Conservation (phyloP, 441 rosid genomes). For the Gossypium schwendimanii region DNA sequence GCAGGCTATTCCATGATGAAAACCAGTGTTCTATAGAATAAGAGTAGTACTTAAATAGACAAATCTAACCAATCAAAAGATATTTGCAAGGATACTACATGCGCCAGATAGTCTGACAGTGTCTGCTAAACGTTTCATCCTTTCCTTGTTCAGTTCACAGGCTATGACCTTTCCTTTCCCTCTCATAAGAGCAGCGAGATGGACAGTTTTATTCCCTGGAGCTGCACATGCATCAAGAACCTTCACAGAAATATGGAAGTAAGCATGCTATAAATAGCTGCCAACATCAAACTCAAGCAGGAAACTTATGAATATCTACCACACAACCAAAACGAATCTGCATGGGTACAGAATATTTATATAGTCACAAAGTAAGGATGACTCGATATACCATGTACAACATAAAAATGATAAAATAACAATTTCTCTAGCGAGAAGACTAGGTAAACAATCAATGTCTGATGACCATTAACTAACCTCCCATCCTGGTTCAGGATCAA, state of each 20-base stretch:
- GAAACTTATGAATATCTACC: not conserved
- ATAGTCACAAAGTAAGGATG: not conserved
- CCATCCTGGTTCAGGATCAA: slow-evolving; percentile 75
- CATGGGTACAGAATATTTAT: not conserved
- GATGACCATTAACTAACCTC: slow-evolving; percentile 38
- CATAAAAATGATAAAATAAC: slow-evolving; percentile 4
- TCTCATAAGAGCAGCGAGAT: slow-evolving; percentile 85
- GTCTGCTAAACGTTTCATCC: slow-evolving; percentile 57
- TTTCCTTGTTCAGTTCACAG: slow-evolving; percentile 68
- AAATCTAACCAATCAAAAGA: not conserved
- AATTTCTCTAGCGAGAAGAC: not conserved
- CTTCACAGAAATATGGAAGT: slow-evolving; percentile 32
- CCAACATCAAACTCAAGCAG: slow-evolving; percentile 13
- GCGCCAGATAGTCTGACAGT: slow-evolving; percentile 79
- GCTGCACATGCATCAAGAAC: slow-evolving; percentile 94
- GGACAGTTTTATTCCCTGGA: slow-evolving; percentile 94
- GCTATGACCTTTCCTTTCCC: slow-evolving; percentile 74
- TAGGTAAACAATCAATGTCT: not conserved
- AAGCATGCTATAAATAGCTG: slow-evolving; percentile 10
- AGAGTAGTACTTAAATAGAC: not conserved
- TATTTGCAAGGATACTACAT: slow-evolving; percentile 53
- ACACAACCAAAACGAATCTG: not conserved
- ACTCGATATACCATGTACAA: not conserved
- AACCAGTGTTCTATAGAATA: not conserved
- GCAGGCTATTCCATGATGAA: not conserved